Conservation (phyloP, 2,329 filamentous ascomycete species). For the Nigrograna mackinnonii region DNA sequence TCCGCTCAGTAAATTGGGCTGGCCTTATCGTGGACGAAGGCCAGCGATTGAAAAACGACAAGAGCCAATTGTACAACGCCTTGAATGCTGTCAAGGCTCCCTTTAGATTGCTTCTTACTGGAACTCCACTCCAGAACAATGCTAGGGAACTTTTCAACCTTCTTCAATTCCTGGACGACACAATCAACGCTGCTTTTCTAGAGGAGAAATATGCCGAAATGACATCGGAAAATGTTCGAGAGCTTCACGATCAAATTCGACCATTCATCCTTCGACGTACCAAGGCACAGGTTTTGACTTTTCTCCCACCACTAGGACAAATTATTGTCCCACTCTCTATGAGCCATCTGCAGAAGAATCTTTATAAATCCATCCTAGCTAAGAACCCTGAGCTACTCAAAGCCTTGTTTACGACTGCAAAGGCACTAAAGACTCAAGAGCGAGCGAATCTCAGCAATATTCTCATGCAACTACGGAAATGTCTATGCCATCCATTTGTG, state of each 20-base stretch:
- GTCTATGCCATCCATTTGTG: constrained; percentile 93
- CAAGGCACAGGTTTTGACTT: constrained; percentile 87
- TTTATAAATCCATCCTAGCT: constrained; percentile 90
- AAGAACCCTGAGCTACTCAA: constrained; percentile 89
- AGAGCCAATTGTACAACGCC: constrained; percentile 77
- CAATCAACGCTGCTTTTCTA: constrained; percentile 69
- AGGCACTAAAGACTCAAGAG: constrained; percentile 66
- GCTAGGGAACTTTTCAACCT: constrained; percentile 93
- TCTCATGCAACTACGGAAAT: constrained; percentile 91
- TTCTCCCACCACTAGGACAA: constrained; percentile 89
- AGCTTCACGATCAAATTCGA: constrained; percentile 82
- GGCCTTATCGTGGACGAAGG: constrained; percentile 94
- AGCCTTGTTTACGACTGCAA: constrained; percentile 74
- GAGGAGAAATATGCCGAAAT: constrained; percentile 79
- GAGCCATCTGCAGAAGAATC: constrained; percentile 88
- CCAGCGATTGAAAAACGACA: constrained; percentile 92
- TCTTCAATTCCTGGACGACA: constrained; percentile 87
- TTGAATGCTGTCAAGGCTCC: constrained; percentile 75
- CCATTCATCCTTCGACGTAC: constrained; percentile 75
- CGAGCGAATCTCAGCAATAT: constrained; percentile 89
- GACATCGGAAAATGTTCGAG: constrained; percentile 77
- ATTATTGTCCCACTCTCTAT: constrained; percentile 97
- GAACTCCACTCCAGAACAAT: constrained; percentile 95
- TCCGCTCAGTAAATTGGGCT: constrained; percentile 77
- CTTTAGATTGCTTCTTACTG: constrained; percentile 82